These are phyloP conservation scores for Pyrenochaeta sp. DNA, from an alignment of 2,329 filamentous ascomycete genomes.

Conservation along the genomic window DNA sequence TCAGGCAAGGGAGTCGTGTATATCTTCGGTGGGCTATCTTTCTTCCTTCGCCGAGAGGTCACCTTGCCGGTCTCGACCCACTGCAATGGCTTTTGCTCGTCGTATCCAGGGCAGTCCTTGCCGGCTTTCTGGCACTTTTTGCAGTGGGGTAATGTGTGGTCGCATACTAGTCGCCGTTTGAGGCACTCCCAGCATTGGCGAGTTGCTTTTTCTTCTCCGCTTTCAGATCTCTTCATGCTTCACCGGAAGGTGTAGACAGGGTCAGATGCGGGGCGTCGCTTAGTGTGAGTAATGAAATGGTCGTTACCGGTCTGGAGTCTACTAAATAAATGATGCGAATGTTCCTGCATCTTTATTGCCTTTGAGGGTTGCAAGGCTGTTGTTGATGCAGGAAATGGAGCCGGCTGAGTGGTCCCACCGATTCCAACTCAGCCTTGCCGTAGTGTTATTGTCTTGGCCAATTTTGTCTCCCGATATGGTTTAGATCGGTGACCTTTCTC, in stretches of 20 bases:
- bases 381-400: constrained; percentile 4
- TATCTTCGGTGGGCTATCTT: constrained; percentile 20
- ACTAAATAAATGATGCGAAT: constrained; percentile 5
- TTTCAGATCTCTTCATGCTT: constrained; percentile 20
- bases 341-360: constrained; percentile 34
- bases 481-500: constrained; percentile 3
- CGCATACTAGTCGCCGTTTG: constrained; percentile 43
- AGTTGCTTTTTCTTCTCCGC: constrained; percentile 28
- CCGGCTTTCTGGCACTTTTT: constrained; percentile 41
- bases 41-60: constrained; percentile 33
- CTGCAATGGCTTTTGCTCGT: constrained; percentile 43
- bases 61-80: constrained; percentile 43
- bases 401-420: constrained; percentile 2
- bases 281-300: constrained; percentile 6
- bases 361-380: constrained; percentile 8
- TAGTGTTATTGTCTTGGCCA: constrained; percentile 28
- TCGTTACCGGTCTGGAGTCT: constrained; percentile 5
- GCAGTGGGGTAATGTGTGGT: constrained; percentile 42
- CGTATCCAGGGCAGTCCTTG: constrained; percentile 42
- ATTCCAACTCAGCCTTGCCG: constrained; percentile 1
- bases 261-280: constrained; percentile 1
- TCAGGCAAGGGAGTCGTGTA: constrained; percentile 7
- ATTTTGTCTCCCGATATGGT: constrained; percentile 13
- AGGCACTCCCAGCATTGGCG: constrained; percentile 48
- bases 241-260: not conserved